phyloP scores from a whole-genome alignment of 305 asterid genomes.

The Stenogyne calaminthoides region DNA sequence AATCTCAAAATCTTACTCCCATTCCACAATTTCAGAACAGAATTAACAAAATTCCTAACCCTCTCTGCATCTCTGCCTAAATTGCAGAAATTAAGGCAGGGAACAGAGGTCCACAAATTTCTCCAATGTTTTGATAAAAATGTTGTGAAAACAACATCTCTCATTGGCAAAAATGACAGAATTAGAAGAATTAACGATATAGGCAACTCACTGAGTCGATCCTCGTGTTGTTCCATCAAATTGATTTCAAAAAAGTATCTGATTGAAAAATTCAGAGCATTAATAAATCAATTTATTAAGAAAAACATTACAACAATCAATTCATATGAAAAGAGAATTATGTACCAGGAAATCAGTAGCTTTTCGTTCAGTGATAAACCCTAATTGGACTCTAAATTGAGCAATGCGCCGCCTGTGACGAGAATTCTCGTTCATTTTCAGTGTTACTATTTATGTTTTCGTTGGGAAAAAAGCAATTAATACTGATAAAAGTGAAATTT shows the following conservation, averaged over 20 bases:
- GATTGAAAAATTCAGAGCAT: no score
- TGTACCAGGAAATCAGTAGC: not conserved
- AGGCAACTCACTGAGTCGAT: constrained; percentile 20
- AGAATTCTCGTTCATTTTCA: no score
- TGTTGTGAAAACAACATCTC: constrained; percentile 3
- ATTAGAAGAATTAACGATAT: not conserved
- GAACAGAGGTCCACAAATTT: constrained; percentile 1
- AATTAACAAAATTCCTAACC: not conserved
- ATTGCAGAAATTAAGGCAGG: constrained; percentile 14
- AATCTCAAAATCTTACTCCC: not conserved
- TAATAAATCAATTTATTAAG: no score
- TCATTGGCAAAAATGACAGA: not conserved
- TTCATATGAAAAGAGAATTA: no score
- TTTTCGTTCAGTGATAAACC: no score
- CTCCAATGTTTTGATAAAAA: constrained; percentile 12
- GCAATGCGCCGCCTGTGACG: no score
- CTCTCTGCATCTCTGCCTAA: not conserved
- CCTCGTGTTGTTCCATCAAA: not conserved
- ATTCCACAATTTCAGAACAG: not conserved
- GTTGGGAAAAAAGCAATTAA: no score
- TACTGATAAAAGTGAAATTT: no score
- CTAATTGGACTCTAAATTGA: no score
- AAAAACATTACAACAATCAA: no score
- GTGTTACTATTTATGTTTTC: no score
- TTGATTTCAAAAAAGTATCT: no score